Evolutionary conservation across 169 alveolate genomes (phyloP).

Genomic region (Cryptosporidium viatorum): DNA sequence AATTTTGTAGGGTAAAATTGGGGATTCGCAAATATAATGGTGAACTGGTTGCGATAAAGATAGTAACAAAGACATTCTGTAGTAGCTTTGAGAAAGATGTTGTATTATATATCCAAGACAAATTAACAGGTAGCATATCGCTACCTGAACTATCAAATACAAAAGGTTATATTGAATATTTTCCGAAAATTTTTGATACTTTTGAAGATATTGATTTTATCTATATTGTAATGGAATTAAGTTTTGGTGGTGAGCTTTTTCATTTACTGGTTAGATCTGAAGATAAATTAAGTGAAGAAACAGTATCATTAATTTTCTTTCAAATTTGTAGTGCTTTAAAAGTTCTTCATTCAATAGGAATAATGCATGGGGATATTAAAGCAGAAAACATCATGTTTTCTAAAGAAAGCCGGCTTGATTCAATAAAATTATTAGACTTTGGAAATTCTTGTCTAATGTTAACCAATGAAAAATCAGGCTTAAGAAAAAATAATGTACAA

Average conservation of each 20-base stretch:
- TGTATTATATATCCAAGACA: conserved; percentile 17
- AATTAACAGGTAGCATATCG: not conserved
- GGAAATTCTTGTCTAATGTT: conserved; percentile 75
- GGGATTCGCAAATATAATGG: conserved; percentile 19
- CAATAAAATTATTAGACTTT: conserved; percentile 84
- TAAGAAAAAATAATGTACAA: not conserved
- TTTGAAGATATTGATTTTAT: conserved; percentile 62
- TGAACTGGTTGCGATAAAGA: conserved; percentile 57
- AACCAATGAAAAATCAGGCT: not conserved
- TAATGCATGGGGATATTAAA: conserved; percentile 85
- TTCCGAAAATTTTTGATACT: conserved; percentile 43
- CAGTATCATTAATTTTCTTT: conserved; percentile 76
- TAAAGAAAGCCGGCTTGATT: conserved; percentile 74
- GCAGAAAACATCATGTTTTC: conserved; percentile 84
- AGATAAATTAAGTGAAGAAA: conserved; percentile 56
- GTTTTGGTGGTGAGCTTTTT: conserved; percentile 81
- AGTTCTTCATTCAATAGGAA: conserved; percentile 79
- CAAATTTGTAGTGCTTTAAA: conserved; percentile 78
- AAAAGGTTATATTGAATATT: not conserved
- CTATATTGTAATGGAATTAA: conserved; percentile 79
- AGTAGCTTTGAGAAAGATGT: conserved; percentile 33
- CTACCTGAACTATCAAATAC: not conserved
- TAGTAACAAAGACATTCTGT: conserved; percentile 34
- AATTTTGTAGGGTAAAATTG: conserved; percentile 54
- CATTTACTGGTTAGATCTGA: conserved; percentile 78